These are phyloP conservation scores for Ceratobasidium sp. DNA, from an alignment of 1,284 basidiomycete genomes.

Conservation along the genomic window DNA sequence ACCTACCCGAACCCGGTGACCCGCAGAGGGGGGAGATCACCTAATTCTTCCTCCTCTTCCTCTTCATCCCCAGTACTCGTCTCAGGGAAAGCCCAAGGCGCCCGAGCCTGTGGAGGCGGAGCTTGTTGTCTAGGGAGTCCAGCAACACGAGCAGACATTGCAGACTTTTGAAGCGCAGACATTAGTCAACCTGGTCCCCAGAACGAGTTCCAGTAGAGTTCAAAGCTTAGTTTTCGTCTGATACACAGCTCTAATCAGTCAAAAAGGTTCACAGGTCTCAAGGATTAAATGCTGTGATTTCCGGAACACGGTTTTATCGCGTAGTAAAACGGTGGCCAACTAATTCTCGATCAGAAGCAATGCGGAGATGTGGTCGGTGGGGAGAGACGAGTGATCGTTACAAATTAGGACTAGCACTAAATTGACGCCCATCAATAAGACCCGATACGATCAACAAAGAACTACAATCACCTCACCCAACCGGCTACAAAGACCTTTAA, in stretches of 20 bases:
- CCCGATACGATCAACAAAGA: background rate
- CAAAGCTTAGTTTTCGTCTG: background rate
- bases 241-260: background rate
- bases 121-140: constrained; percentile 14
- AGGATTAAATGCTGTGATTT: no score
- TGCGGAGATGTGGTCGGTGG: background rate
- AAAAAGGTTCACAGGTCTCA: no score
- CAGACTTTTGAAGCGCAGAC: constrained; percentile 25
- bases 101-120: constrained; percentile 20
- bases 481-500: background rate
- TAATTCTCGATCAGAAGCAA: no score
- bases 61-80: constrained; percentile 61
- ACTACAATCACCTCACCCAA: background rate
- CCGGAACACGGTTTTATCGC: background rate
- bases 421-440: background rate
- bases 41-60: constrained; percentile 72
- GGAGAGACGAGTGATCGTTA: background rate
- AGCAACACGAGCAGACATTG: constrained; percentile 27
- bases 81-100: constrained; percentile 44
- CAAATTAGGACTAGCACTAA: background rate
- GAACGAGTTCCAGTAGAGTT: background rate
- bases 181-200: background rate
- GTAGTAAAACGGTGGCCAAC: background rate
- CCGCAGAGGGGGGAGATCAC: constrained; percentile 63
- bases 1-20: background rate